Base-by-base conservation (phyloP, 2,329 filamentous ascomycete genomes). In the Monilinia polystroma region DNA sequence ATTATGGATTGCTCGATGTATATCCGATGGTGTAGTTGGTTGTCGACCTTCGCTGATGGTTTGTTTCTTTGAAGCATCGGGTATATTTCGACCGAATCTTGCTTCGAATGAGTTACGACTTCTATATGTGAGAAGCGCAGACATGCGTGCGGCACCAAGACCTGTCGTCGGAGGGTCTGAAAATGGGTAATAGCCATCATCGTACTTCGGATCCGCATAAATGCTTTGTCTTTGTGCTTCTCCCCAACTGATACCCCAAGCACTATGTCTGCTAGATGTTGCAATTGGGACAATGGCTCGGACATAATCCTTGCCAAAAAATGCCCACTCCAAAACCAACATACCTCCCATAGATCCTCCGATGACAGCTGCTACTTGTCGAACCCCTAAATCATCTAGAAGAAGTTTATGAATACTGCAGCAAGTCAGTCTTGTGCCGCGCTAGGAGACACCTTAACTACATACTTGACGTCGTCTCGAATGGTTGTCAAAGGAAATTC, bases 141-240 rank as follows among this genome's bases (percentile, higher is more conserved):
- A 92, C 95, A 99, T 99, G 74, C 95, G 92, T 35, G 95, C 95
- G 10, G 95, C 95, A 16, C 93, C 93, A 2, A 99, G 85, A 0
- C 95, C 95, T 0, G 93, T 90, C 0, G 88, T 82, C 0, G 95
- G 95, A 45, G 93, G 93, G 73, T 98, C 92, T 43, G 90, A 85
- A 74, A 95, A 96, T 1, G 87, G 75, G 77, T 98, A 99, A 80
- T 97, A 98, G 55, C 95, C 95, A 75, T 98, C 93, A 69, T 97
- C 93, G 78, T 99, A 99, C 81, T 97, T 98, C 43, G 95, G 95
- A 77, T 99, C 95, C 51, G 92, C 93, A 80, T 98, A 99, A 77
- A 99, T 98, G 83, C 90, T 93, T 79, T 95, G 91, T 63, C 92
- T 84, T 77, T 96, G 92, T 4, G 91, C 91, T 77, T 95, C 92